phyloP scores from a whole-genome alignment of 1,139 yeast species.

The Hansenula sp. region DNA sequence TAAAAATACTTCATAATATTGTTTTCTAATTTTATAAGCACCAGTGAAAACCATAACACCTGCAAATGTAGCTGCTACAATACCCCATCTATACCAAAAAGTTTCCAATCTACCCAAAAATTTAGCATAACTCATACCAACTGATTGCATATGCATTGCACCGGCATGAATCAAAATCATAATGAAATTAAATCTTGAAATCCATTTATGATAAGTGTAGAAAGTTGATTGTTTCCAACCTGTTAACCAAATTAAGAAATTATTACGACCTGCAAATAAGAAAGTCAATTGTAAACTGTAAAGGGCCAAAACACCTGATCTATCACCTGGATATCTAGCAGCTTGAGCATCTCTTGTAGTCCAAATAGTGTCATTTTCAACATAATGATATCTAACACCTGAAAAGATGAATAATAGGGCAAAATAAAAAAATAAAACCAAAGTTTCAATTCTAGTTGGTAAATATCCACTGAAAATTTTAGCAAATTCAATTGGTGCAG shows the following conservation, averaged over 20 bases:
- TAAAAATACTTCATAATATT: constrained; percentile 59
- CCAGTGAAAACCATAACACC: constrained; percentile 41
- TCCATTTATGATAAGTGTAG: constrained; percentile 62
- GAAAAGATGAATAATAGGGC: constrained; percentile 33
- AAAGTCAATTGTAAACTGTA: constrained; percentile 46
- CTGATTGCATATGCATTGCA: constrained; percentile 17
- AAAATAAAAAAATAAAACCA: constrained; percentile 41
- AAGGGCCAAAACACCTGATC: constrained; percentile 48
- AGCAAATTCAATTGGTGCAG: constrained; percentile 12
- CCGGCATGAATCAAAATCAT: constrained; percentile 35
- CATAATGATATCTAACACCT: constrained; percentile 35
- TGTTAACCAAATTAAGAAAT: constrained; percentile 56
- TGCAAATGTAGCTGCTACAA: constrained; percentile 37
- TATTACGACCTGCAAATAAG: constrained; percentile 64
- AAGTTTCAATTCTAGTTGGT: constrained; percentile 60
- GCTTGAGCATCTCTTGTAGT: constrained; percentile 37
- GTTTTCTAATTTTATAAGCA: constrained; percentile 42
- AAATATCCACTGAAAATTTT: constrained; percentile 16
- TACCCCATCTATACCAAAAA: constrained; percentile 35
- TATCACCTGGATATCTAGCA: constrained; percentile 57
- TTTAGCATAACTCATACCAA: constrained; percentile 6
- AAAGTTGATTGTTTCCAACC: constrained; percentile 67
- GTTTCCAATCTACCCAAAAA: constrained; percentile 8
- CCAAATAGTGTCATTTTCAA: constrained; percentile 37
- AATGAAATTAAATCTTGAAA: constrained; percentile 43